A percentile compares a stretch with the other conserved stretches of the same genome.
Conservation (phyloP, 257 asterid species). For the Forsythia suspensa region DNA sequence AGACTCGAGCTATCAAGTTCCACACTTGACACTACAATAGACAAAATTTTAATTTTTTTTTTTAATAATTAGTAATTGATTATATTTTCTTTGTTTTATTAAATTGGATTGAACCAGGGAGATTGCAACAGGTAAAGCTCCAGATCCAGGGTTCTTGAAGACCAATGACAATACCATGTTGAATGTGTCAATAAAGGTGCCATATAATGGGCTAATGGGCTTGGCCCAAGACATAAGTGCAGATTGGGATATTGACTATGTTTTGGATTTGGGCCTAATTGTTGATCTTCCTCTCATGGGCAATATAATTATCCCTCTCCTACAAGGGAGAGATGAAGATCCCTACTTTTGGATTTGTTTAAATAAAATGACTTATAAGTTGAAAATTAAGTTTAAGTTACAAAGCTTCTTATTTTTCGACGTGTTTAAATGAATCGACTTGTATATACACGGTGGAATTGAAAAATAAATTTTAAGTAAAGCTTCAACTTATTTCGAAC, state of each 20-base stretch:
- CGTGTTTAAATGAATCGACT: too few relatives aligned
- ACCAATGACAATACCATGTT: constrained; percentile 38
- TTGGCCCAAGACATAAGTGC: constrained; percentile 43
- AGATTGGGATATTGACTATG: constrained; percentile 56
- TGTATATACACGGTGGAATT: too few relatives aligned
- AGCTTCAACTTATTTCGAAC: too few relatives aligned
- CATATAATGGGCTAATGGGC: constrained; percentile 40
- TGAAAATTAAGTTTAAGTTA: too few relatives aligned
- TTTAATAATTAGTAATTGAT: background rate
- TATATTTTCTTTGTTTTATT: too few relatives aligned
- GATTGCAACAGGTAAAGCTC: constrained; percentile 41
- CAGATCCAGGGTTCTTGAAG: constrained; percentile 52
- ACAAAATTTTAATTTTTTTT: background rate
- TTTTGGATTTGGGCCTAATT: constrained; percentile 32
- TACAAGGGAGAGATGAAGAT: constrained; percentile 50
- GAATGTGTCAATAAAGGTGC: constrained; percentile 40
- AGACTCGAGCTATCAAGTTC: too few relatives aligned
- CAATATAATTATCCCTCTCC: constrained; percentile 40
- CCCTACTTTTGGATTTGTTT: constrained; percentile 44
- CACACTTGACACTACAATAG: too few relatives aligned
- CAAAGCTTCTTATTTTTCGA: too few relatives aligned
- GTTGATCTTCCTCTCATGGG: constrained; percentile 49
- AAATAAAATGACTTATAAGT: background rate
- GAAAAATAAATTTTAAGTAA: too few relatives aligned
- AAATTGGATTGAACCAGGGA: constrained; percentile 24